Conservation (phyloP, 176 grass and related monocot species). For the Dendrocalamus sinicus region DNA sequence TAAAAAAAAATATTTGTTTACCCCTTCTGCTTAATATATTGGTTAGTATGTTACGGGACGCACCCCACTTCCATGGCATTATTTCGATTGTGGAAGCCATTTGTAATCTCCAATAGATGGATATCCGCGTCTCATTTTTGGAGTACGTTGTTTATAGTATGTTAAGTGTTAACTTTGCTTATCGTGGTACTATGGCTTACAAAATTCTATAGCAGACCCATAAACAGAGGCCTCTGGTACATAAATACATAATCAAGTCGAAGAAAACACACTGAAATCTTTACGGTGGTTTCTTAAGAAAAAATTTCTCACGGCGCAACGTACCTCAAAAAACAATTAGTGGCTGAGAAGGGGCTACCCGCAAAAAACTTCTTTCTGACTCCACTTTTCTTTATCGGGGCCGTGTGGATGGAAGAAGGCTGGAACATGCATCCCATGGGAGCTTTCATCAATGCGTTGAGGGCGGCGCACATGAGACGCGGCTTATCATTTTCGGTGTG, state of each 20-base stretch:
- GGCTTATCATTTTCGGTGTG: constrained; percentile 25
- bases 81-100: too few species aligned
- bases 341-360: background rate
- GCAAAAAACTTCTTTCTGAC: background rate
- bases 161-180: background rate
- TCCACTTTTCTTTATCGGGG: background rate
- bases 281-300: background rate
- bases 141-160: background rate
- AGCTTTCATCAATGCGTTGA: background rate
- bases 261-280: background rate
- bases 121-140: too few species aligned
- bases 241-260: background rate
- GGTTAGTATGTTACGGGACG: background rate
- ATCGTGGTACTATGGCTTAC: background rate
- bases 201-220: background rate
- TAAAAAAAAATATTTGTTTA: too few species aligned
- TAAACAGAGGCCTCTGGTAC: background rate
- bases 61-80: too few species aligned
- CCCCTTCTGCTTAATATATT: too few species aligned
- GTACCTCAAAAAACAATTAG: background rate
- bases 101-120: too few species aligned
- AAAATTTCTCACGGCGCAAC: background rate
- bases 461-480: background rate
- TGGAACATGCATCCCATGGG: background rate
- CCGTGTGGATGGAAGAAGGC: background rate